Conservation (phyloP, 768 basidiomycete species). For the Boletellus ananas region DNA sequence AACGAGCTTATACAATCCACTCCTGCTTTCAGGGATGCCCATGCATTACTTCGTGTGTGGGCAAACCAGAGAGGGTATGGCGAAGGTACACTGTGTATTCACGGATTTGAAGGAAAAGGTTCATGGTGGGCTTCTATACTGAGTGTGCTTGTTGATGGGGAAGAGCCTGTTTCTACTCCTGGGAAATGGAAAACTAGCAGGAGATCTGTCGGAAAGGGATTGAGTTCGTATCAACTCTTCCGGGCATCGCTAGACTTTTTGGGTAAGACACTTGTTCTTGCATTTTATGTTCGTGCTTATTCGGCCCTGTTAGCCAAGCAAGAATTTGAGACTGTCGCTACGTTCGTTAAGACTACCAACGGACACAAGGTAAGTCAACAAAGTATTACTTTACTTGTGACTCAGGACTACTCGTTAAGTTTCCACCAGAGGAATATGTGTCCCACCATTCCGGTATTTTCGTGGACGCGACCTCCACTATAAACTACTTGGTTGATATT, state of each 20-base stretch:
- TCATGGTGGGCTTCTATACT: conserved; percentile 67
- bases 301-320: conserved; percentile 52
- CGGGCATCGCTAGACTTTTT: conserved; percentile 81
- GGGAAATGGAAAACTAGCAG: conserved; percentile 35
- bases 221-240: conserved; percentile 91
- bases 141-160: conserved; percentile 60
- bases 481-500: conserved; percentile 75
- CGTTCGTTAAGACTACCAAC: conserved; percentile 55
- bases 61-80: conserved; percentile 81
- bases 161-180: conserved; percentile 40
- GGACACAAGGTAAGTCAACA: conserved; percentile 48
- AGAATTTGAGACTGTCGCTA: conserved; percentile 53
- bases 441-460: conserved; percentile 54
- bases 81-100: conserved; percentile 53
- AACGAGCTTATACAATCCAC: conserved; percentile 48
- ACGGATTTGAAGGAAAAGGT: conserved; percentile 68
- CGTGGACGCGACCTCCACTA: conserved; percentile 71
- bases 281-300: conserved; percentile 7
- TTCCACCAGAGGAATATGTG: conserved; percentile 52
- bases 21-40: conserved; percentile 67
- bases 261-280: conserved; percentile 42
- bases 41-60: conserved; percentile 85
- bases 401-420: conserved; percentile 39
- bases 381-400: neutral
- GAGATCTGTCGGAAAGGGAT: conserved; percentile 67